phyloP scores from a whole-genome alignment of 345 rosid species.

The Balakata baccata region DNA sequence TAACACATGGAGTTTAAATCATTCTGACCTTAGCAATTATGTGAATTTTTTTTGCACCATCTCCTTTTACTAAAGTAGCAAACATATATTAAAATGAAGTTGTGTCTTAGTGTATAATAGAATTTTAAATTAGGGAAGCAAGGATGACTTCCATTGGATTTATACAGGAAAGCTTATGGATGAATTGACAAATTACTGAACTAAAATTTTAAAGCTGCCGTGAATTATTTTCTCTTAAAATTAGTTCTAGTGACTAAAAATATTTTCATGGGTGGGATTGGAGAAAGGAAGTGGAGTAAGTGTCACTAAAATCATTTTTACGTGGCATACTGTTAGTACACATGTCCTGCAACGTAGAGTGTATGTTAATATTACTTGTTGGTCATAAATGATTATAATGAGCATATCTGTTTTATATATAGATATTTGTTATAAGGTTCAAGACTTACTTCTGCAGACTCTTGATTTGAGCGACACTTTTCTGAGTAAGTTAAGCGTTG shows the following conservation, averaged over 20 bases:
- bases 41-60: background rate
- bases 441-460: constrained; percentile 34
- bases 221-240: background rate
- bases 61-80: background rate
- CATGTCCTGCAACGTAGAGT: background rate
- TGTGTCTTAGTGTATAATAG: background rate
- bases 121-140: background rate
- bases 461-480: constrained; percentile 40
- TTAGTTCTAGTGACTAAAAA: background rate
- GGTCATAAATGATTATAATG: background rate
- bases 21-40: background rate
- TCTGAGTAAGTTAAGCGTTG: constrained; percentile 38
- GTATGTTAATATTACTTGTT: background rate
- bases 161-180: background rate
- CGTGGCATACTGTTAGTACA: background rate
- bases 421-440: background rate
- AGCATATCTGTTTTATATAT: background rate
- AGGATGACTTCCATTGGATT: background rate
- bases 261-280: background rate
- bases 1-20: background rate
- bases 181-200: background rate
- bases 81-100: background rate
- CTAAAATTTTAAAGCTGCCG: background rate
- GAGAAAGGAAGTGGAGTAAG: background rate
- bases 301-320: background rate